Evolutionary conservation across 495 filamentous ascomycete species (phyloP), one percentile per base, ranked within the genome.

Genomic region (Podospora didyma): DNA sequence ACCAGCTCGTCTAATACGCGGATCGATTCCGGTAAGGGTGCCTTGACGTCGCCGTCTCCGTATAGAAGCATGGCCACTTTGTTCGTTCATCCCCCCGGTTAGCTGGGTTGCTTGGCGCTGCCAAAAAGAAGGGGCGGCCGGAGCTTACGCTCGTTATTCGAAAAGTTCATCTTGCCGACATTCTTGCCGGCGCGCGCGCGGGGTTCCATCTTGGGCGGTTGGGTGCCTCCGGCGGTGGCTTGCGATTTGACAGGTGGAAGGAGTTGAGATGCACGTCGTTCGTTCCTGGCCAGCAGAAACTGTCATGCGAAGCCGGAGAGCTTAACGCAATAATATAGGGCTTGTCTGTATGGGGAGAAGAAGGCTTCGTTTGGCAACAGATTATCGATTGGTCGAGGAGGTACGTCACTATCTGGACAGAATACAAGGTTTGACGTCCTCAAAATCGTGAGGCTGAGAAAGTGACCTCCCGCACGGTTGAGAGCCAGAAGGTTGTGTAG

Each of bases 1-100:
- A 94, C 81, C 54, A 98, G 91, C 71, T 97, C 93, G 69, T 97
- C 94, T 16, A 97, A 86, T 49, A 93, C 85, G 49, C 85, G 83
- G 41, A 95, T 82, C 16, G 92, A 96, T 62, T 89, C 84, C 9
- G 86, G 85, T 20, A 97, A 85, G 0, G 93, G 89, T 19, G 77
- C 62, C 16, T 66, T 69, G 54, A 80, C 75, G 68, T 96, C 94
- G 56, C 94, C 94, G 70, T 88, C 91, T 58, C 90, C 92, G 73
- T 87, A 88, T 60, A 98, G 89, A 46, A 95, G 85, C 31, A 86
- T 78, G 47, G 83, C 77, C 28, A 97, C 92, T 95, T n/a, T n/a
- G n/a, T n/a, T n/a, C n/a, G n/a, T n/a, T n/a, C n/a, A n/a, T n/a
- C n/a, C n/a, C n/a, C n/a, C n/a, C n/a, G n/a, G n/a, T n/a, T n/a